phyloP scores from a whole-genome alignment of 2,329 filamentous ascomycete genomes.

The Lojkania enalia region DNA sequence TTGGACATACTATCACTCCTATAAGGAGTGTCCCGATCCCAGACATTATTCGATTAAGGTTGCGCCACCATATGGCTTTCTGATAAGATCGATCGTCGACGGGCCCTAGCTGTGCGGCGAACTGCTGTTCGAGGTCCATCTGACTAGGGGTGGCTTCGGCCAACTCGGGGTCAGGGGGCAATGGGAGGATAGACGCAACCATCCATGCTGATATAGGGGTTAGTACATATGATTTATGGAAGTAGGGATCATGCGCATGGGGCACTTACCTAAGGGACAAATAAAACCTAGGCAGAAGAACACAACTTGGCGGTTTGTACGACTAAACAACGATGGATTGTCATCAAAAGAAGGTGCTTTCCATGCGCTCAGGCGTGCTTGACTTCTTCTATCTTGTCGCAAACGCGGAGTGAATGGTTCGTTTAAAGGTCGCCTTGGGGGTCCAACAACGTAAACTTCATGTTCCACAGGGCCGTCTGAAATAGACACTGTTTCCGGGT shows the following conservation, averaged over 20 bases:
- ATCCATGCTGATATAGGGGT: conserved; percentile 67
- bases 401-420: conserved; percentile 42
- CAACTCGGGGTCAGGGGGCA: conserved; percentile 65
- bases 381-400: conserved; percentile 48
- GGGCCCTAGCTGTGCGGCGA: conserved; percentile 49
- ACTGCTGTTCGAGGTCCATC: conserved; percentile 47
- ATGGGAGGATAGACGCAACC: conserved; percentile 72
- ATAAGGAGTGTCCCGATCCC: conserved; percentile 60
- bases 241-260: conserved; percentile 16
- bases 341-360: conserved; percentile 72
- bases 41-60: conserved; percentile 64
- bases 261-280: conserved; percentile 61
- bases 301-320: conserved; percentile 73
- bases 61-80: conserved; percentile 68
- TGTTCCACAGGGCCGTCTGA: conserved; percentile 36
- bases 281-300: conserved; percentile 78
- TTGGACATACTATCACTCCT: conserved; percentile 55
- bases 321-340: conserved; percentile 64
- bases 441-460: conserved; percentile 32
- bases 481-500: conserved; percentile 34
- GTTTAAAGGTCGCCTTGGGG: conserved; percentile 29
- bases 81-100: conserved; percentile 56
- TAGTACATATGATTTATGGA: conserved; percentile 17
- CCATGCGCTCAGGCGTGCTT: conserved; percentile 64
- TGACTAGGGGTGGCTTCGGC: conserved; percentile 50